These are phyloP conservation scores for Globisporangium megalacanthum DNA, from an alignment of 352 stramenopile species.

Conservation along the genomic window DNA sequence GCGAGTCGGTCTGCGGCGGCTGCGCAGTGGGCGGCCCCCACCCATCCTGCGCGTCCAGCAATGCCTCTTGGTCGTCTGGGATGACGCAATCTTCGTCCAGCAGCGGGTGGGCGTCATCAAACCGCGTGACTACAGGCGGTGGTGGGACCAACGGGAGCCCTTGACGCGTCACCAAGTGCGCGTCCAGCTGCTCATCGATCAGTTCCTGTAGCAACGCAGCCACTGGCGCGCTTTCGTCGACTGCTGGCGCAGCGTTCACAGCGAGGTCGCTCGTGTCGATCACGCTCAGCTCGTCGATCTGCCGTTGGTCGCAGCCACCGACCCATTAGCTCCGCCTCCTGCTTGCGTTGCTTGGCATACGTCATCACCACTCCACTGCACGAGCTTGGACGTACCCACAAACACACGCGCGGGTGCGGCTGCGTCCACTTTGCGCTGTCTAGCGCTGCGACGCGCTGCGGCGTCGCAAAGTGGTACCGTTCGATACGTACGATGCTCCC, in stretches of 20 bases:
- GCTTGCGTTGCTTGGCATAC: neutral
- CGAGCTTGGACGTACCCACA: slow-evolving; percentile 18
- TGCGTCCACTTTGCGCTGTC: slow-evolving; percentile 5
- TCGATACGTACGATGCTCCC: slow-evolving; percentile 49
- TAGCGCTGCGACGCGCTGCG: slow-evolving; percentile 32
- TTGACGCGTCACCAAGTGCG: slow-evolving; percentile 44
- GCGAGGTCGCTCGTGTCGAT: slow-evolving; percentile 47
- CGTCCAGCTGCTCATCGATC: slow-evolving; percentile 26
- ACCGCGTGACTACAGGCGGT: slow-evolving; percentile 9
- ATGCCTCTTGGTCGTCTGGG: slow-evolving; percentile 48
- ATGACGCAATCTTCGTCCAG: slow-evolving; percentile 59
- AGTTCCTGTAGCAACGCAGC: slow-evolving; percentile 20
- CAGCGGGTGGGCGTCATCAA: slow-evolving; percentile 39
- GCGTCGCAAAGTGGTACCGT: slow-evolving; percentile 59
- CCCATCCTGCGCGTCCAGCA: slow-evolving; percentile 47
- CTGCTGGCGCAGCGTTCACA: slow-evolving; percentile 25
- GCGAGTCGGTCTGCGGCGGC: slow-evolving; percentile 39
- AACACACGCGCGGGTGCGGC: slow-evolving; percentile 22
- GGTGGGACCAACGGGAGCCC: slow-evolving; percentile 12
- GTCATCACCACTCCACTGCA: neutral
- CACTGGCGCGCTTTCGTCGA: slow-evolving; percentile 27
- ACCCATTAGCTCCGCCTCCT: neutral
- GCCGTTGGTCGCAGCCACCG: too few species aligned
- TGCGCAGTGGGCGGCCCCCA: slow-evolving; percentile 22
- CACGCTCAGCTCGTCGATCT: slow-evolving; percentile 38